Evolutionary conservation across 2,329 filamentous ascomycete species (phyloP).

Genomic region (Botrytis aclada): DNA sequence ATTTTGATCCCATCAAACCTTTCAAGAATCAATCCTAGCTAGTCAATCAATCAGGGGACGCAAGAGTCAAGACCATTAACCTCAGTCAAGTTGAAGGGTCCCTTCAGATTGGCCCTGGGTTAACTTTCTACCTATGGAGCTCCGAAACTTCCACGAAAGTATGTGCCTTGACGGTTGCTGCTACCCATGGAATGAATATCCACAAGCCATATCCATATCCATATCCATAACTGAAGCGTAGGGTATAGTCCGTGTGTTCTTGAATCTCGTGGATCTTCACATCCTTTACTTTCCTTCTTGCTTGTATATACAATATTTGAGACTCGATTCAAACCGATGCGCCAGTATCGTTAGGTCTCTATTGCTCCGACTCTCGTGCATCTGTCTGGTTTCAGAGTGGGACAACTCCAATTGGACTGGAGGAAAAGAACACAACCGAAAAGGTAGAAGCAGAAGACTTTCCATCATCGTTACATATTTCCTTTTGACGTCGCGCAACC

Average conservation of each 20-base stretch:
- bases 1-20: slow-evolving; percentile 7
- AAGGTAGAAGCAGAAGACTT: slow-evolving; percentile 1
- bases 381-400: slow-evolving; percentile 17
- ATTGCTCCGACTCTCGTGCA: slow-evolving; percentile 5
- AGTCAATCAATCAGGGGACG: neutral
- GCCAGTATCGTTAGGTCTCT: slow-evolving; percentile 12
- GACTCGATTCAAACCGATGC: neutral
- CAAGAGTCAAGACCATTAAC: neutral
- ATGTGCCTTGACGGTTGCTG: slow-evolving; percentile 2
- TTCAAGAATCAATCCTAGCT: neutral
- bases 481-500: slow-evolving; percentile 16
- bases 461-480: slow-evolving; percentile 9
- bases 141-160: neutral
- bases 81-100: neutral
- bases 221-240: neutral
- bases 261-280: slow-evolving; percentile 18
- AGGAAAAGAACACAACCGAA: slow-evolving; percentile 6
- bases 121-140: neutral
- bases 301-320: neutral
- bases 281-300: slow-evolving; percentile 9
- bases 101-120: slow-evolving; percentile 2
- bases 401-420: slow-evolving; percentile 14
- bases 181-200: slow-evolving; percentile 5
- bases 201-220: neutral
- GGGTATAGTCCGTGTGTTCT: slow-evolving; percentile 15